These are phyloP conservation scores for Flaveria bidentis DNA, from an alignment of 129 eudicot genomes.

Conservation along the genomic window DNA sequence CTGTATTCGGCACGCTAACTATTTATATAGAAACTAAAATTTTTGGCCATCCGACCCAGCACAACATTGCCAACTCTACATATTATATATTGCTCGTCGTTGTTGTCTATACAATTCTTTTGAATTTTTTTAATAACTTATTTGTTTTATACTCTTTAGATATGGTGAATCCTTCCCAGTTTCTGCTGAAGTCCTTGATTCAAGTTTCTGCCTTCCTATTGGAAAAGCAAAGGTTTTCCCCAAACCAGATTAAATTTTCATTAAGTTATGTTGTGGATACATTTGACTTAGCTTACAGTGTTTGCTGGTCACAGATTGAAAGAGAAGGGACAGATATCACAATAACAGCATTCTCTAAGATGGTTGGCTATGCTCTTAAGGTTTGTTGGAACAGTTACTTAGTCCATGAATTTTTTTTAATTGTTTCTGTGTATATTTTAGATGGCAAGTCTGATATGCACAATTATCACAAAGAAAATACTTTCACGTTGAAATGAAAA, in stretches of 20 bases:
- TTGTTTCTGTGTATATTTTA: background rate
- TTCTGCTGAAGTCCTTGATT: slow-evolving; percentile 58
- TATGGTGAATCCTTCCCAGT: slow-evolving; percentile 75
- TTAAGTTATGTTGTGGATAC: background rate
- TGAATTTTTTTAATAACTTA: background rate
- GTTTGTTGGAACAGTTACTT: slow-evolving; percentile 38
- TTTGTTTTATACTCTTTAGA: slow-evolving; percentile 30
- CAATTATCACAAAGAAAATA: background rate
- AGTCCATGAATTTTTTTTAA: background rate
- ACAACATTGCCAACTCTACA: background rate
- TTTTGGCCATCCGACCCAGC: background rate
- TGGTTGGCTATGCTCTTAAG: slow-evolving; percentile 87
- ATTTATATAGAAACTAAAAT: background rate
- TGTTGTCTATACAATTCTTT: background rate
- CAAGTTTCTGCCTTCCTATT: slow-evolving; percentile 63
- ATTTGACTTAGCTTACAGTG: slow-evolving; percentile 7
- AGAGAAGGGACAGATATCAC: slow-evolving; percentile 73
- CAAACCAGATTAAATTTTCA: background rate
- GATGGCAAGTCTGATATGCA: slow-evolving; percentile 4
- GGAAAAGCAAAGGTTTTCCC: slow-evolving; percentile 69
- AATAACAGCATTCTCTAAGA: slow-evolving; percentile 78
- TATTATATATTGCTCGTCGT: slow-evolving; percentile 15
- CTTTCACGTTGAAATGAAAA: background rate
- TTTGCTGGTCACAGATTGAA: slow-evolving; percentile 52
- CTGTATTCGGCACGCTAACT: background rate